These are phyloP conservation scores for Stenocarpella maydis DNA, from an alignment of 2,329 filamentous ascomycete species.

Conservation along the genomic window DNA sequence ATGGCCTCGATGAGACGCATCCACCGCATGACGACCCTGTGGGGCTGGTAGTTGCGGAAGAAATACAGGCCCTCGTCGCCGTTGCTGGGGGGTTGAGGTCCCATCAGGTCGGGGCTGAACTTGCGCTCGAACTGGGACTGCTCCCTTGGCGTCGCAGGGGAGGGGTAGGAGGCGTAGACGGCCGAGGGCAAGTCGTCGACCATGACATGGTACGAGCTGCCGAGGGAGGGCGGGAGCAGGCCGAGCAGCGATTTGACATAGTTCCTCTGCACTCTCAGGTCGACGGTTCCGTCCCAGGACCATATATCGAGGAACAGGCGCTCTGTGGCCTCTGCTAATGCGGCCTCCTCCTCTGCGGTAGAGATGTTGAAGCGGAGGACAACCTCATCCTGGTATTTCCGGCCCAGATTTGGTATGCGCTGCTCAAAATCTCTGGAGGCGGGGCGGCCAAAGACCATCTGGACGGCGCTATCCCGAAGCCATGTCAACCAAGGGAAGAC, in stretches of 20 bases:
- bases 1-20: slow-evolving; percentile 89
- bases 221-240: slow-evolving; percentile 78
- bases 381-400: slow-evolving; percentile 77
- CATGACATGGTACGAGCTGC: slow-evolving; percentile 74
- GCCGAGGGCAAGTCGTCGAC: slow-evolving; percentile 82
- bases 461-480: slow-evolving; percentile 59
- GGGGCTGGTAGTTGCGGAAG: slow-evolving; percentile 90
- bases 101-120: slow-evolving; percentile 44
- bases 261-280: slow-evolving; percentile 80
- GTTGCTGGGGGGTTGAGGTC: slow-evolving; percentile 38
- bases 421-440: slow-evolving; percentile 43
- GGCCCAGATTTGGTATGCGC: slow-evolving; percentile 41
- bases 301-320: slow-evolving; percentile 89
- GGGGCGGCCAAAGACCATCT: slow-evolving; percentile 58
- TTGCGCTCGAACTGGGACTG: slow-evolving; percentile 37
- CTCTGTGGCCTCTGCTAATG: slow-evolving; percentile 76
- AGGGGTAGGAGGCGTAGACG: slow-evolving; percentile 79
- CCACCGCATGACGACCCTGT: slow-evolving; percentile 80
- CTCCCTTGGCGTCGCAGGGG: slow-evolving; percentile 41
- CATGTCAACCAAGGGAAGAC: slow-evolving; percentile 59
- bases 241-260: slow-evolving; percentile 81
- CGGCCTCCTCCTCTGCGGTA: slow-evolving; percentile 71
- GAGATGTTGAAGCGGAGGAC: slow-evolving; percentile 88
- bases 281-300: slow-evolving; percentile 76
- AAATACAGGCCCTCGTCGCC: slow-evolving; percentile 64